Base-by-base conservation (phyloP, 23 red algal species). In the Gracilaria domingensis region DNA sequence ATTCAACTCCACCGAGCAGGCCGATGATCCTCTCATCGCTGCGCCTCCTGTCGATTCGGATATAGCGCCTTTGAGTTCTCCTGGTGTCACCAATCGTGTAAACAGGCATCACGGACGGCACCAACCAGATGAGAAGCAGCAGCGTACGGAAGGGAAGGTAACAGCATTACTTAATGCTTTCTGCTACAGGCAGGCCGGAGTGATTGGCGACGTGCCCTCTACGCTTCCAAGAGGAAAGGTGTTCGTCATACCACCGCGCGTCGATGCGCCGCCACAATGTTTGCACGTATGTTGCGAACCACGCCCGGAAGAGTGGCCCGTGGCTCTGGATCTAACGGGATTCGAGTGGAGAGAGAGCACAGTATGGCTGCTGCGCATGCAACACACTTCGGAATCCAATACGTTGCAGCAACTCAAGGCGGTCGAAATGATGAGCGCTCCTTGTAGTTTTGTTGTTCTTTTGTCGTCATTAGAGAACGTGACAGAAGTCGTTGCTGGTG, bases 361-460 rank as follows among this genome's bases (percentile, higher is more conserved):
- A 7, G 39, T 16, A 7, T 75, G 69, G 69, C n/a, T 75, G 35
- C 25, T 75, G 36, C 35, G 36, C 1, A 20, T 75, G 35, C 17
- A 75, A 7, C 16, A 23, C 5, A 25, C 39, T 8, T 45, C 37
- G 12, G 69, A 75, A 21, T 21, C 35, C 3, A 75, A 3, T 21
- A 2, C 14, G 69, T 40, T n/a, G 69, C 36, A 47, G 20, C 69
- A 75, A 7, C 39, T 75, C 8, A 75, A 75, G 36, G 69, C 69
- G 13, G 69, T 75, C 28, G 69, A 26, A 45, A 75, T 47, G 37
- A 45, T 75, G 36, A 75, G 37, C 69, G 37, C 69, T 5, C 69
- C 69, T 45, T 44, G 17, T 18, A 75, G 69, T 11, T 4, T 45
- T 7, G 42, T 45, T 45, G 11, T 50, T 14, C 39, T 77, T 12